phyloP scores from a whole-genome alignment of 225 moss, liverwort and hornwort genomes.

The Bryoerythrophyllum caledonicum region DNA sequence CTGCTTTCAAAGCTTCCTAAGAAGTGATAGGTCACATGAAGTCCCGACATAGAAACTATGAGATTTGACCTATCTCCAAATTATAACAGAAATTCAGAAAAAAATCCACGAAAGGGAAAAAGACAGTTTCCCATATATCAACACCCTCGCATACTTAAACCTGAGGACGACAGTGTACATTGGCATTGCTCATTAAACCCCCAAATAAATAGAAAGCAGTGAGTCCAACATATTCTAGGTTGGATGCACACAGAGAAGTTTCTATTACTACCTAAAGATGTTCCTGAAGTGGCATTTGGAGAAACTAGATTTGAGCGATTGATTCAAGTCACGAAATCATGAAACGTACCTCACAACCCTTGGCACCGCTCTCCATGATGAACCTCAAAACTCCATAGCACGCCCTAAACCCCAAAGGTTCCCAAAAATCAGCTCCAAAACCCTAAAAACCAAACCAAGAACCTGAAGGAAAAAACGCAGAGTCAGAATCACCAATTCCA shows the following conservation, averaged over 20 bases:
- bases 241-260: no score
- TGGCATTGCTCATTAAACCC: no score
- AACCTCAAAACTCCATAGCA: slow-evolving; percentile 91
- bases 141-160: not conserved
- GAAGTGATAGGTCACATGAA: not conserved
- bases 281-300: no score
- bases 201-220: no score
- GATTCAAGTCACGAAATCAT: not conserved
- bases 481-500: not conserved
- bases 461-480: not conserved
- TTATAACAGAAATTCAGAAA: not conserved
- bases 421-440: not conserved
- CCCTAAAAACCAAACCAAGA: not conserved
- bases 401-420: slow-evolving; percentile 40
- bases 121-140: not conserved
- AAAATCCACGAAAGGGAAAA: no score
- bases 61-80: not conserved
- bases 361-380: slow-evolving; percentile 92
- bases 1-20: no score
- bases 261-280: no score
- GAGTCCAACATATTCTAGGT: no score
- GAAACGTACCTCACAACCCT: slow-evolving; percentile 73
- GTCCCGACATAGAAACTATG: no score
- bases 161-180: no score
- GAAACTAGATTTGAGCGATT: no score